Conservation (phyloP, 345 rosid genomes). For the Rhodomyrtus tomentosa region DNA sequence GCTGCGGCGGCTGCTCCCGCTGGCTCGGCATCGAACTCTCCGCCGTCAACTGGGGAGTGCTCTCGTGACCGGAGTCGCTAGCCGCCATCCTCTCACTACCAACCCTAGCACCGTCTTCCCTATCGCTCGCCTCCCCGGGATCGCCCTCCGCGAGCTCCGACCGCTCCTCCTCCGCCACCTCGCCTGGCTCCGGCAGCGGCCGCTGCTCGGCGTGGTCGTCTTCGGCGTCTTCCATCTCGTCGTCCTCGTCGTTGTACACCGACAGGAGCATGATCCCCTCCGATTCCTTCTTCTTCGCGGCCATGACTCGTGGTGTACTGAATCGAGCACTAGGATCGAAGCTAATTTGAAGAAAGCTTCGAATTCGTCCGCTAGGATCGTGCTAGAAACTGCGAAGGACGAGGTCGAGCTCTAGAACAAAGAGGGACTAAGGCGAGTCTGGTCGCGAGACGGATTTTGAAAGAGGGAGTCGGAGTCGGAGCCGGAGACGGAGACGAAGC, state of each 20-base stretch:
- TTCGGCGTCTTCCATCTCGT: slow-evolving; percentile 69
- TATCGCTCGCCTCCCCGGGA: slow-evolving; percentile 11
- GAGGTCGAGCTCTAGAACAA: not conserved
- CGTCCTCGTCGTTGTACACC: slow-evolving; percentile 78
- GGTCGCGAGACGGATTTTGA: not conserved
- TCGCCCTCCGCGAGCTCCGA: slow-evolving; percentile 15
- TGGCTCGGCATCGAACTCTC: not conserved
- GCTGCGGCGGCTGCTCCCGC: slow-evolving; percentile 13
- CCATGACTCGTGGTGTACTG: slow-evolving; percentile 12
- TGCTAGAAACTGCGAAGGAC: not conserved
- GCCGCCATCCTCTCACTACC: slow-evolving; percentile 1
- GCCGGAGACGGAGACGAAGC: too few relatives aligned
- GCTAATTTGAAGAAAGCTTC: not conserved
- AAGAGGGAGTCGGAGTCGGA: not conserved
- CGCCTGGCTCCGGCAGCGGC: not conserved
- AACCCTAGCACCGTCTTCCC: slow-evolving; percentile 24
- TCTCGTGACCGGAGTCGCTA: slow-evolving; percentile 6
- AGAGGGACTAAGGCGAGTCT: not conserved
- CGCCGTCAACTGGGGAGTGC: not conserved
- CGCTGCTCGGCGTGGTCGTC: slow-evolving; percentile 1
- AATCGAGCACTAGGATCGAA: not conserved
- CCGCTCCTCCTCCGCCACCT: not conserved
- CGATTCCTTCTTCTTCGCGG: slow-evolving; percentile 48
- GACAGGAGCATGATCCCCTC: slow-evolving; percentile 86
- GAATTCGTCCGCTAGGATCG: too few relatives aligned